Conservation (phyloP, 2,329 filamentous ascomycete genomes). For the Cladobotryum protrusum region DNA sequence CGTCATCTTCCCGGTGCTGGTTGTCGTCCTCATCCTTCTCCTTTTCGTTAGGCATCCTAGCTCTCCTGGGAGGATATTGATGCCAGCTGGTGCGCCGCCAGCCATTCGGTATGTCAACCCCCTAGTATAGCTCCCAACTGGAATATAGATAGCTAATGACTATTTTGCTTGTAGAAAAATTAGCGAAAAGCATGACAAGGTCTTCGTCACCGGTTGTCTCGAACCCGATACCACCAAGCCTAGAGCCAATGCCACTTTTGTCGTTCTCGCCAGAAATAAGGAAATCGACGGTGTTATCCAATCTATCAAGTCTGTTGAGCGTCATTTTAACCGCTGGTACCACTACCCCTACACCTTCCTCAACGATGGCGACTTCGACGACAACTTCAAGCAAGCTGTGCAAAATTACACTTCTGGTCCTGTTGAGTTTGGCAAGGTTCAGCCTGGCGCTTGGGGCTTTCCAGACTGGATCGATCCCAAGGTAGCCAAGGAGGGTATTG, state of each 20-base stretch:
- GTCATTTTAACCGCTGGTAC: slow-evolving; percentile 98
- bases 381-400: slow-evolving; percentile 83
- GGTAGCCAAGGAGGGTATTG: slow-evolving; percentile 90
- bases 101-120: slow-evolving; percentile 68
- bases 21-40: slow-evolving; percentile 83
- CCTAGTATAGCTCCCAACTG: not conserved
- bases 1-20: slow-evolving; percentile 84
- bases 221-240: slow-evolving; percentile 72
- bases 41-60: slow-evolving; percentile 85
- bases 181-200: slow-evolving; percentile 93
- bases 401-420: slow-evolving; percentile 80
- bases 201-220: slow-evolving; percentile 86
- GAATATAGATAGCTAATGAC: not conserved
- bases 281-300: slow-evolving; percentile 94
- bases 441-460: slow-evolving; percentile 87
- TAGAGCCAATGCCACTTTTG: slow-evolving; percentile 89
- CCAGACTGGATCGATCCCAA: slow-evolving; percentile 94
- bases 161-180: slow-evolving; percentile 64
- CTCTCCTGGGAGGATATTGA: slow-evolving; percentile 73
- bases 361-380: slow-evolving; percentile 95
- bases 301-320: slow-evolving; percentile 94
- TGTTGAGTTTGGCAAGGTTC: slow-evolving; percentile 93
- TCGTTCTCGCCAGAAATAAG: slow-evolving; percentile 92
- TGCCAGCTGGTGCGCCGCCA: slow-evolving; percentile 82
- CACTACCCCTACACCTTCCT: slow-evolving; percentile 98